Percentiles rank a stretch among this genome's conserved stretches.
Conservation (phyloP, 768 basidiomycete species). For the Terana coerulea region DNA sequence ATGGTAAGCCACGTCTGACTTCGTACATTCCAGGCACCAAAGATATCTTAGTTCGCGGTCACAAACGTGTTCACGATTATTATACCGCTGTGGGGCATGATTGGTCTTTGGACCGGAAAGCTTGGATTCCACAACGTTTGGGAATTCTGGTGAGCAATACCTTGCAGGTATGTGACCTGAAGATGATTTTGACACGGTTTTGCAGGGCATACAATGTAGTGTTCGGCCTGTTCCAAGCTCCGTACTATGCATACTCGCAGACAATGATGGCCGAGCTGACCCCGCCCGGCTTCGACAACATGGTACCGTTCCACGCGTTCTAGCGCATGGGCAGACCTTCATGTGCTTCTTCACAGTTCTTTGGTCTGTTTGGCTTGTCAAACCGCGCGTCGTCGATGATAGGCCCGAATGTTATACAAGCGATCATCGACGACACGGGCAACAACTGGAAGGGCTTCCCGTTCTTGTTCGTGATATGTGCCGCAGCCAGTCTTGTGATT, state of each 20-base stretch:
- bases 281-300: conserved; percentile 85
- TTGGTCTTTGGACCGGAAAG: conserved; percentile 76
- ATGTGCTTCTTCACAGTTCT: conserved; percentile 49
- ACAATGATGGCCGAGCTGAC: conserved; percentile 89
- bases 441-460: conserved; percentile 84
- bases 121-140: conserved; percentile 80
- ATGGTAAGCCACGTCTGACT: conserved; percentile 59
- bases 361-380: conserved; percentile 81
- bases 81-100: conserved; percentile 84
- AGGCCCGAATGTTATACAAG: conserved; percentile 82
- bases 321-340: background rate
- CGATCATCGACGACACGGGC: conserved; percentile 68
- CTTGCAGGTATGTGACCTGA: conserved; percentile 9
- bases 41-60: conserved; percentile 54
- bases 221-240: conserved; percentile 80
- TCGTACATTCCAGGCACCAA: no score
- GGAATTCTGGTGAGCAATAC: conserved; percentile 73
- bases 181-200: background rate
- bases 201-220: conserved; percentile 73
- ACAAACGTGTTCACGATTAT: conserved; percentile 75
- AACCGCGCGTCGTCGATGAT: conserved; percentile 86
- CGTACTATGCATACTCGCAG: conserved; percentile 83
- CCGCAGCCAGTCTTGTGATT: conserved; percentile 63
- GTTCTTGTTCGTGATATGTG: conserved; percentile 74
- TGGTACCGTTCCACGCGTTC: conserved; percentile 32